These are phyloP conservation scores for Eimeria mitis DNA, from an alignment of 169 alveolate genomes.

Conservation along the genomic window DNA sequence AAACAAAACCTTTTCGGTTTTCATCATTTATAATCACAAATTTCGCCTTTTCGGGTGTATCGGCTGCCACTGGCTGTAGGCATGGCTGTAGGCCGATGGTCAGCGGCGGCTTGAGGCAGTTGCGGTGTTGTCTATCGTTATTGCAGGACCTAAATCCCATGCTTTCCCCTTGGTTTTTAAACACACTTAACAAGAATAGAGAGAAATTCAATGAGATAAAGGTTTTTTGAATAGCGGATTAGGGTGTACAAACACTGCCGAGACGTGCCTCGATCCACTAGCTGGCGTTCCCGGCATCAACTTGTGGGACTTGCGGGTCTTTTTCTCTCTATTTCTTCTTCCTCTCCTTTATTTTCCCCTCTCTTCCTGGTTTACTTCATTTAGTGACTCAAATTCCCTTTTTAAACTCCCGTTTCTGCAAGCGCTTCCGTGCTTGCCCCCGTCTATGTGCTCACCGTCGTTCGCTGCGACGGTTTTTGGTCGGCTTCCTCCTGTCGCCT, in stretches of 20 bases:
- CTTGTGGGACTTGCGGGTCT: not conserved
- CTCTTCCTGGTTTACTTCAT: not conserved
- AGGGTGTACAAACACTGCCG: conserved; percentile 1
- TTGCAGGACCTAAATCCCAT: not conserved
- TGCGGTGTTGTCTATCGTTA: not conserved
- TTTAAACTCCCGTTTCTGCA: conserved; percentile 11
- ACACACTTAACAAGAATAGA: not conserved
- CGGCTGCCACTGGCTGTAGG: not conserved
- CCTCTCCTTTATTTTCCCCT: not conserved
- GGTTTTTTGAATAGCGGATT: not conserved
- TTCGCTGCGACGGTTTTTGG: not conserved
- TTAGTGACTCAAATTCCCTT: not conserved
- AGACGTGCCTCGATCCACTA: conserved; percentile 60
- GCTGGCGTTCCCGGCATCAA: conserved; percentile 36
- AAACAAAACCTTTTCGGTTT: not conserved
- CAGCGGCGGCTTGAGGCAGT: not conserved
- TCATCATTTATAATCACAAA: not conserved
- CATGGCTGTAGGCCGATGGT: conserved; percentile 15
- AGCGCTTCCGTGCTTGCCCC: not conserved
- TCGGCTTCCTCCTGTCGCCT: not conserved
- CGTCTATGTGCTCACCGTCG: not conserved
- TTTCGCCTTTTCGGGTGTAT: not conserved
- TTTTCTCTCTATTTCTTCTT: not conserved
- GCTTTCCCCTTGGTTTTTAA: not conserved
- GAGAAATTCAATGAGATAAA: not conserved